Evolutionary conservation across 164 flowering plant genomes (phyloP), one percentile per base, ranked within the genome.

Genomic region (Magnolia sinica): DNA sequence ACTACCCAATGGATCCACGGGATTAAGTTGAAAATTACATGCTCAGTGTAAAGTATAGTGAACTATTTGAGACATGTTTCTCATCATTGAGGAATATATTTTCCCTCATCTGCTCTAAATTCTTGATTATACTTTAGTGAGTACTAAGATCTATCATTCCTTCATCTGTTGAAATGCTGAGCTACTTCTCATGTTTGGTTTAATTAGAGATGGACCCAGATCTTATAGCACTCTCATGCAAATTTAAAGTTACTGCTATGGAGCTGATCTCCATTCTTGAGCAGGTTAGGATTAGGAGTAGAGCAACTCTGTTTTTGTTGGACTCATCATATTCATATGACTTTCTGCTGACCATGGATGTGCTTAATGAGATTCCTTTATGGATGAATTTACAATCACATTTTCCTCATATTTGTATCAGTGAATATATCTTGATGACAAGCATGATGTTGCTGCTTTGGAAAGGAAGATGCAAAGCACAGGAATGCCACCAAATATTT

Each of bases 241-340:
- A 89, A 82, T 96, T 94, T 81, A 96, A 94, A 84, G 91, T 93
- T 52, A 89, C 97, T 84, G 95, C 99, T 13, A 90, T 85, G 92
- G 99, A 96, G 87, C 97, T 96, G 66, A 89, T 96, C 65, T 90
- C 99, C 82, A 88, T 92, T 76, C 96, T 96, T 80, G 99, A 96
- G 91, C 98, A 96, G 97, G 99, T 96, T 83, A 76, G 20, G 27
- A 27, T 27, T 18, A 23, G 27, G 13, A 4, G 24, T 27, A 65
- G 68, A 14, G 68, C 23, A 9, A n/a, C 9, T 65, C 68, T 65
- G 23, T 23, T 11, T 65, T 18, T 65, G 24, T 22, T 65, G 68
- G 13, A 8, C 18, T 7, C 68, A 22, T 65, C 9, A 23, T 11
- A n/a, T 23, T 37, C 22, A 20, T 22, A 65, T 65, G 68, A 4